Evolutionary conservation across 805 yeast species (phyloP).

Genomic region (Myxozyma udenii): DNA sequence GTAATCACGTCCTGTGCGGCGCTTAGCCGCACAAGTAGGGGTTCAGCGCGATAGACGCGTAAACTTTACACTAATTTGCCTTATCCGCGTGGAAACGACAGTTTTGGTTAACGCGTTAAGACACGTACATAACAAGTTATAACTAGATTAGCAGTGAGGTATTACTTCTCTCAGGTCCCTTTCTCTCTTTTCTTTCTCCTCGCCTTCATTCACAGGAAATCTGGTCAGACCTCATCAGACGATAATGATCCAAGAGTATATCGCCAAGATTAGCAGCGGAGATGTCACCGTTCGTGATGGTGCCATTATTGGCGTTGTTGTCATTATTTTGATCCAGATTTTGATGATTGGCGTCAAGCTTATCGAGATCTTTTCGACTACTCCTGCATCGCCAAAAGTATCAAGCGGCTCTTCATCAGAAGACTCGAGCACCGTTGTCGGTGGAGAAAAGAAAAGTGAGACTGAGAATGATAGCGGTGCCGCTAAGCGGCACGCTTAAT

Average conservation of each 20-base stretch:
- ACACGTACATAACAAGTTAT: too few species aligned
- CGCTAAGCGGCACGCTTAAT: background rate
- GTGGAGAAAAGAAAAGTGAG: too few species aligned
- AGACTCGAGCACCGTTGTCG: too few species aligned
- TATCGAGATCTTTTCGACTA: slow-evolving; percentile 2
- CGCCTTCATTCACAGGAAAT: too few species aligned
- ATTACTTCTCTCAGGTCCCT: too few species aligned
- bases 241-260: slow-evolving; percentile 2
- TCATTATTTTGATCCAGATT: slow-evolving; percentile 7
- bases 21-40: background rate
- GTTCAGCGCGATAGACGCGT: background rate
- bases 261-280: slow-evolving; percentile 1
- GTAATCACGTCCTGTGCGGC: too few species aligned
- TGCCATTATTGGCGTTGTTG: slow-evolving; percentile 2
- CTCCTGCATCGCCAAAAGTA: background rate
- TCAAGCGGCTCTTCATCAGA: background rate
- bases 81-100: too few species aligned
- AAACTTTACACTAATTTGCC: background rate
- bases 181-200: too few species aligned
- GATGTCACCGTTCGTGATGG: slow-evolving; percentile 3
- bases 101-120: too few species aligned
- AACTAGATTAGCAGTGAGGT: too few species aligned
- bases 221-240: too few species aligned
- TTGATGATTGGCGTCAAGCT: slow-evolving; percentile 9
- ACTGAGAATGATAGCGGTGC: too few species aligned